phyloP scores from a whole-genome alignment of 2,329 filamentous ascomycete genomes.

The Calonectria hawksworthii region DNA sequence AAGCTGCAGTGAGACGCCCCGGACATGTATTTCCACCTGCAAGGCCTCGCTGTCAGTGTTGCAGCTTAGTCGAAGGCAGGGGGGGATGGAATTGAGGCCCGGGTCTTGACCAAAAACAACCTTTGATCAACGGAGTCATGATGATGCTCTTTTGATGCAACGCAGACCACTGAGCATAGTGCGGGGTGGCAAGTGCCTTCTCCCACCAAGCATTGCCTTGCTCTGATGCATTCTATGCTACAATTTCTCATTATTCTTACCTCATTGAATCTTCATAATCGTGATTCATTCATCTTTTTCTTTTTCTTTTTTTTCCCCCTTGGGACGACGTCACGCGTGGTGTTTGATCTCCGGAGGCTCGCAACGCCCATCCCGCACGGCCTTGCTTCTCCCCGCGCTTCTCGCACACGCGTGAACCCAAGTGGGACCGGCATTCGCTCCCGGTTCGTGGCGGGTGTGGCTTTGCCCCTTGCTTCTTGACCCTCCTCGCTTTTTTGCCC shows the following conservation, averaged over 20 bases:
- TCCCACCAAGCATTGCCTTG: not conserved
- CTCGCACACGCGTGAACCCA: not conserved
- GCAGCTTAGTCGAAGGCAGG: constrained; percentile 7
- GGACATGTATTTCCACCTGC: constrained; percentile 38
- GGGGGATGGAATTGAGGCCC: not conserved
- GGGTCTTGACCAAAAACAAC: not conserved
- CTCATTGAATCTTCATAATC: not conserved
- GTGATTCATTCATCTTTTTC: not conserved
- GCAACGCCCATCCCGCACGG: not conserved
- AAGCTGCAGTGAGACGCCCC: constrained; percentile 18
- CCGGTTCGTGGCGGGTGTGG: constrained; percentile 42
- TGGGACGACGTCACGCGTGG: constrained; percentile 19
- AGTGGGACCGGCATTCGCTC: constrained; percentile 42
- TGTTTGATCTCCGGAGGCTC: constrained; percentile 28
- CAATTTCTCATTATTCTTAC: not conserved
- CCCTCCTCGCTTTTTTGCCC: not conserved
- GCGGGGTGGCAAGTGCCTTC: too few species aligned
- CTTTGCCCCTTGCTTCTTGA: not conserved
- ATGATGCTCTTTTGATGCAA: not conserved
- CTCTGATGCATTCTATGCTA: not conserved
- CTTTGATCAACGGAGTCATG: not conserved
- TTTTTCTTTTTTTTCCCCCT: not conserved
- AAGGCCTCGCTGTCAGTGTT: constrained; percentile 15
- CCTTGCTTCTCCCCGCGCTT: constrained; percentile 19
- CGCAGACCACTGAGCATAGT: too few species aligned